Evolutionary conservation across 23 red algal genomes (phyloP).

Genomic region (Gracilaria domingensis): DNA sequence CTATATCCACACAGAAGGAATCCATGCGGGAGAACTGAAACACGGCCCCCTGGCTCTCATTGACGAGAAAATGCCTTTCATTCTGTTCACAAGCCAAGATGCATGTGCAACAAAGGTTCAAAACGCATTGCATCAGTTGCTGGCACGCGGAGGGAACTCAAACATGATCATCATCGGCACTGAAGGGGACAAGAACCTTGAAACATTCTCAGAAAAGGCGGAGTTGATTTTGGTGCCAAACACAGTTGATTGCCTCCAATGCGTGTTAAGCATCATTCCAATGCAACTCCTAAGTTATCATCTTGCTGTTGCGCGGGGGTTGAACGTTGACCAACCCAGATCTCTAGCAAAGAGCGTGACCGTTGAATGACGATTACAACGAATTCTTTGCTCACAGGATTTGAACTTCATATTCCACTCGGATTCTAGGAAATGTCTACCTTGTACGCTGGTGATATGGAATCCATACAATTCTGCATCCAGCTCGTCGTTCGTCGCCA

Average conservation of each 20-base stretch:
- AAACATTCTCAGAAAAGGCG: conserved; percentile 53
- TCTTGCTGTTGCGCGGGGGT: conserved; percentile 84
- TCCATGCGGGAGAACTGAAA: conserved; percentile 98
- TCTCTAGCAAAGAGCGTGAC: conserved; percentile 71
- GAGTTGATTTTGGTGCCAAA: conserved; percentile 80
- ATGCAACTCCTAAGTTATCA: conserved; percentile 97
- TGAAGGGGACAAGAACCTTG: conserved; percentile 77
- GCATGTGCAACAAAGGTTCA: conserved; percentile 76
- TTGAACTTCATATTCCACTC: neutral
- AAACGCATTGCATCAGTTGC: conserved; percentile 92
- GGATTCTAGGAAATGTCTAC: no score
- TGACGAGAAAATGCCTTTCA: conserved; percentile 96
- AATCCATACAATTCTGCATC: no score
- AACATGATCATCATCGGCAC: conserved; percentile 94
- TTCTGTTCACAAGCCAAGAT: conserved; percentile 91
- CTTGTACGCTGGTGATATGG: no score
- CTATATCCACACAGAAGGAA: conserved; percentile 99
- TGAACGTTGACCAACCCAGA: conserved; percentile 96
- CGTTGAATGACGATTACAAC: conserved; percentile 19
- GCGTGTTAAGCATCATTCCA: conserved; percentile 90
- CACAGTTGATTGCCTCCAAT: conserved; percentile 95
- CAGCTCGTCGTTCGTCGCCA: neutral
- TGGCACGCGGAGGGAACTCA: conserved; percentile 81
- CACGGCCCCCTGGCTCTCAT: conserved; percentile 96
- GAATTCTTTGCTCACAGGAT: neutral